Base-by-base conservation (phyloP, 2,329 filamentous ascomycete species). In the Tolypocladium guangdongense region DNA sequence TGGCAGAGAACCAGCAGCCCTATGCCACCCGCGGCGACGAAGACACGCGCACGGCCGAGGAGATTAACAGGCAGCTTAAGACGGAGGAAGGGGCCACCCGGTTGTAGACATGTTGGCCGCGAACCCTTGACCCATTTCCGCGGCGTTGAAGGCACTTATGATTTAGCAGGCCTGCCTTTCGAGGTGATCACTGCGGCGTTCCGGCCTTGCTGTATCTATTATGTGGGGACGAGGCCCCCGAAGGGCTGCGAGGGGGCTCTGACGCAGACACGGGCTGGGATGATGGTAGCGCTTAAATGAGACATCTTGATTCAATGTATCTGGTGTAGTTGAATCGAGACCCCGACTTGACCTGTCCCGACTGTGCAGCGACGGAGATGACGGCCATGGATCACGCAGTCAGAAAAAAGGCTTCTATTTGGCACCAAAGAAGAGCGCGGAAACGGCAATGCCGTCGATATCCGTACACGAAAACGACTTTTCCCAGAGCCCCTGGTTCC, bases 61-160 rank as follows among this genome's bases (percentile, higher is more conserved):
- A 82, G 51, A 76, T 81, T 46, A 76, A 79, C 54, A 69, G 76
- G 43, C 79, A 82, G 59, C 63, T 82, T 54, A 74, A 77, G 58
- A 60, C 68, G 2, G 71, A 75, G 20, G 67, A 63, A 37, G 46
- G 54, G 8, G 45, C 58, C 46, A 46, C 52, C 49, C 58, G 58
- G 55, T 45, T 57, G 49, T 59, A 56, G 61, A 48, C 62, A 58
- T 52, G 14, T 32, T 18, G 30, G 16, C 48, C 36, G 20, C 24
- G 14, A 24, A 37, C 41, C n/a, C 18, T 32, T n/a, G 35, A 39
- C 37, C 30, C 52, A 47, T 38, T 56, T 51, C 20, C 43, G 24
- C 30, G 54, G 54, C 54, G 51, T 55, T 55, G 53, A 51, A 27
- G 36, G 50, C 8, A 20, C 33, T 35, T 33, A 1, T 46, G 49